A percentile compares a stretch with the other conserved stretches of the same genome.
Conservation (phyloP, 1,139 yeast genomes). For the Nematodospora anomalae region DNA sequence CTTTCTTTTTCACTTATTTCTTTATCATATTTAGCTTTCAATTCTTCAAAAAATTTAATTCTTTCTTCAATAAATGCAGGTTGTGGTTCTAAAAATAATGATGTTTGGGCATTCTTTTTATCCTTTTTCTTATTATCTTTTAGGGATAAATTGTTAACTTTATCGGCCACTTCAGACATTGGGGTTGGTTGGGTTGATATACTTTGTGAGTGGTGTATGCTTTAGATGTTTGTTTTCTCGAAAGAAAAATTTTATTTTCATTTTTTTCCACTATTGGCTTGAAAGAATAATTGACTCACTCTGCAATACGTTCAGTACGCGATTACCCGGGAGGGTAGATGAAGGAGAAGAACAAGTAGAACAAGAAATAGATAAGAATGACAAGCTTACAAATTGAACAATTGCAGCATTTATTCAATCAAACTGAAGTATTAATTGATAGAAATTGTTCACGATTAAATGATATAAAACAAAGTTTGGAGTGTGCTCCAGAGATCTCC, state of each 20-base stretch:
- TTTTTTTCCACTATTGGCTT: too few relatives aligned
- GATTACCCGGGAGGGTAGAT: too few relatives aligned
- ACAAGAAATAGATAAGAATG: background rate
- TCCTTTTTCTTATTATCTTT: conserved; percentile 5
- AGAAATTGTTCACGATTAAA: conserved; percentile 12
- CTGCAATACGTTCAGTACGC: background rate
- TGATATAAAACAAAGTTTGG: conserved; percentile 1
- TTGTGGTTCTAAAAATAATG: conserved; percentile 63
- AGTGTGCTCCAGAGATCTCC: background rate
- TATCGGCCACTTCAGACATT: conserved; percentile 9
- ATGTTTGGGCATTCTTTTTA: background rate
- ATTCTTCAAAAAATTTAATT: conserved; percentile 72
- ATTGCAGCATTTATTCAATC: conserved; percentile 16
- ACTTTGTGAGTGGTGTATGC: background rate
- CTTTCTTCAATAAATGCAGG: conserved; percentile 83
- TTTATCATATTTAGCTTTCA: conserved; percentile 77
- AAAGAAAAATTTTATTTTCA: background rate
- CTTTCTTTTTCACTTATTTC: conserved; percentile 61
- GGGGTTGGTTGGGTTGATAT: conserved; percentile 1
- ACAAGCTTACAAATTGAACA: conserved; percentile 10
- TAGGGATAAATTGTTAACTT: conserved; percentile 5
- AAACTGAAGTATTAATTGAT: conserved; percentile 13
- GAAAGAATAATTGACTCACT: background rate
- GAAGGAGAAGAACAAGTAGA: too few relatives aligned
- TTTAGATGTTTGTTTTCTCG: too few relatives aligned